phyloP scores from a whole-genome alignment of 352 stramenopile genomes.

The Phytophthora quininea region DNA sequence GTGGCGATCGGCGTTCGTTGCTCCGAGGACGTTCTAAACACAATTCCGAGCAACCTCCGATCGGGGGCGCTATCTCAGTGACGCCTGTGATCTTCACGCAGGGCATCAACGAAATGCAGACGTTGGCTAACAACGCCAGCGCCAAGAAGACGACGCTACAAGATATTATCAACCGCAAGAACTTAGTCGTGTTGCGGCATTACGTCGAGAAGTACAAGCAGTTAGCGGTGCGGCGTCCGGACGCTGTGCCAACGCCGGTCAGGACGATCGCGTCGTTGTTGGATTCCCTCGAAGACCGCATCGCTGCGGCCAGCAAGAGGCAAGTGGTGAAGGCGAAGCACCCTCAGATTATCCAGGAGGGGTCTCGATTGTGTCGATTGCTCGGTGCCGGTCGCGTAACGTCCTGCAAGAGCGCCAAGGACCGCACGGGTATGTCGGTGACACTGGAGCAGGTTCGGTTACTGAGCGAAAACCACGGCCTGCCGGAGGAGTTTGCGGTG shows the following conservation, averaged over 20 bases:
- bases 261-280: constrained; percentile 48
- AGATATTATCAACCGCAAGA: constrained; percentile 80
- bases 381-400: constrained; percentile 90
- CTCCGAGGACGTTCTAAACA: constrained; percentile 38
- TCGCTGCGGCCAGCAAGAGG: constrained; percentile 56
- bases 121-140: constrained; percentile 74
- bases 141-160: constrained; percentile 74
- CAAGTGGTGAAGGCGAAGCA: constrained; percentile 80
- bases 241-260: constrained; percentile 52
- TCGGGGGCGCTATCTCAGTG: constrained; percentile 52
- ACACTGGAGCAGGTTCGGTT: constrained; percentile 92
- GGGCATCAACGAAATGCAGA: constrained; percentile 86
- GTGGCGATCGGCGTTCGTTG: constrained; percentile 70
- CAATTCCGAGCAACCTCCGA: constrained; percentile 56
- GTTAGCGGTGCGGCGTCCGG: constrained; percentile 45
- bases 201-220: constrained; percentile 75
- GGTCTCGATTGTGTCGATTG: constrained; percentile 70
- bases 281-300: constrained; percentile 56
- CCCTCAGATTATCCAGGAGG: constrained; percentile 79
- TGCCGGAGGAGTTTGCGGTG: constrained; percentile 61
- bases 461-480: constrained; percentile 61
- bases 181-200: constrained; percentile 55
- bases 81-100: constrained; percentile 78
- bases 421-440: constrained; percentile 96
- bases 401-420: constrained; percentile 96